A percentile compares a stretch with the other conserved stretches of the same genome.
Evolutionary conservation across 495 filamentous ascomycete species (phyloP).

Genomic region (Arthonia radiata): DNA sequence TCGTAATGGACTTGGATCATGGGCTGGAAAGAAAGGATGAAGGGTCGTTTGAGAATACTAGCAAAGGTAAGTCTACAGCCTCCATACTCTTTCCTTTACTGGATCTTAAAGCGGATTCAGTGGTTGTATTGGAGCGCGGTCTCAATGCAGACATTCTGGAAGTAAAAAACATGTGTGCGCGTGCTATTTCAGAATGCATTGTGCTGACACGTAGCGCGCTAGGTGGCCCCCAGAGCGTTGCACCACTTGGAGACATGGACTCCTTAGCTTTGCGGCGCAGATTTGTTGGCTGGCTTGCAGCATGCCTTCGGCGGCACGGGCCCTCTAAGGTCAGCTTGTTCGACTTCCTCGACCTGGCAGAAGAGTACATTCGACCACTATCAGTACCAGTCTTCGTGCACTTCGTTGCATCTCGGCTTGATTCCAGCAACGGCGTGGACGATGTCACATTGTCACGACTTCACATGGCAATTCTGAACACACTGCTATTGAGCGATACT

Average conservation of each 20-base stretch:
- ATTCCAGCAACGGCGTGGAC: too few species aligned
- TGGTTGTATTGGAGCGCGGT: slow-evolving; percentile 7
- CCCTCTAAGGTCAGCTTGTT: not conserved
- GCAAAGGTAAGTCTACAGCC: not conserved
- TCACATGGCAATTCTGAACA: too few species aligned
- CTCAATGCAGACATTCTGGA: slow-evolving; percentile 8
- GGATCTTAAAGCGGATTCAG: slow-evolving; percentile 8
- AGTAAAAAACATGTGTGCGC: slow-evolving; percentile 1
- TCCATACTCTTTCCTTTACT: not conserved
- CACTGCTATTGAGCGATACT: too few species aligned
- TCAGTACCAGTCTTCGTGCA: slow-evolving; percentile 45
- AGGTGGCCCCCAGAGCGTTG: slow-evolving; percentile 9
- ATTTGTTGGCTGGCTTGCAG: slow-evolving; percentile 22
- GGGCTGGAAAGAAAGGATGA: slow-evolving; percentile 14
- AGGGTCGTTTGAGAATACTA: slow-evolving; percentile 1
- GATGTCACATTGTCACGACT: too few species aligned
- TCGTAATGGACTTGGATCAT: slow-evolving; percentile 14
- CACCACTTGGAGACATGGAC: slow-evolving; percentile 24
- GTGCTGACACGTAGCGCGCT: too few species aligned
- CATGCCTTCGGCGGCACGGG: not conserved
- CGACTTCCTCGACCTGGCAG: slow-evolving; percentile 42
- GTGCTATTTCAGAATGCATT: not conserved
- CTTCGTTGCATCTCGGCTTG: slow-evolving; percentile 40
- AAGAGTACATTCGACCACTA: slow-evolving; percentile 36
- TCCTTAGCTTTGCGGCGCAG: slow-evolving; percentile 38